Conservation (phyloP, 1,284 basidiomycete species). For the Leucocoprinus gongylophorus region DNA sequence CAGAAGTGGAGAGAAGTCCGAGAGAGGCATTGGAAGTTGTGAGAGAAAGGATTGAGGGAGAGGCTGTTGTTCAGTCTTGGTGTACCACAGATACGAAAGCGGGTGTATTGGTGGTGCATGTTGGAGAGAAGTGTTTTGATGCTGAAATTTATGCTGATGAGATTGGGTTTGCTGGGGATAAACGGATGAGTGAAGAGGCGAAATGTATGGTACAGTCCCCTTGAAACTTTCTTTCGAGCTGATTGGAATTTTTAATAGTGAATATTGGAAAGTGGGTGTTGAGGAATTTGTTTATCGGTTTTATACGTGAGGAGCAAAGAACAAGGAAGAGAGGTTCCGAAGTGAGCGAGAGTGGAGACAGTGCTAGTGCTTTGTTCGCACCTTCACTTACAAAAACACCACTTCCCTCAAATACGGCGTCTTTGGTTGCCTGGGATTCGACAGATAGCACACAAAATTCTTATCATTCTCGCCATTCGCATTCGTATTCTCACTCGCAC, state of each 20-base stretch:
- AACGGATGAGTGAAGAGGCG: constrained; percentile 66
- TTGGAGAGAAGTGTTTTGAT: constrained; percentile 86
- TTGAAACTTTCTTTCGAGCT: constrained; percentile 11
- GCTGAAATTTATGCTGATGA: constrained; percentile 96
- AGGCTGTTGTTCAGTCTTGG: constrained; percentile 84
- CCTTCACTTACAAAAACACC: constrained; percentile 21
- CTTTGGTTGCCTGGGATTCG: background rate
- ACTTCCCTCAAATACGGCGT: constrained; percentile 1
- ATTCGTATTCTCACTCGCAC: background rate
- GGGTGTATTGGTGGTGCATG: constrained; percentile 82
- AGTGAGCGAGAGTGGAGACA: constrained; percentile 6
- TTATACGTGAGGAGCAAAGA: constrained; percentile 52
- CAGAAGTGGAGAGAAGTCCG: constrained; percentile 50
- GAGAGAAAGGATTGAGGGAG: constrained; percentile 84
- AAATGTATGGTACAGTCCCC: constrained; percentile 53
- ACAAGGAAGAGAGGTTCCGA: constrained; percentile 27
- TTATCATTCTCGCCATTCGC: background rate
- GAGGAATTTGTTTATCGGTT: constrained; percentile 64
- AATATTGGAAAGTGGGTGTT: constrained; percentile 79
- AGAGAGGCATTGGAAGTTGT: constrained; percentile 85
- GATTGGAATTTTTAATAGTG: constrained; percentile 36
- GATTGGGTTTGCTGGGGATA: constrained; percentile 55
- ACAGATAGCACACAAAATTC: background rate
- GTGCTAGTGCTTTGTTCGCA: constrained; percentile 11
- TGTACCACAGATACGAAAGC: constrained; percentile 85